Evolutionary conservation across 371 early-diverging fungal species (phyloP).

Genomic region (Syncephalastrum contaminatum): DNA sequence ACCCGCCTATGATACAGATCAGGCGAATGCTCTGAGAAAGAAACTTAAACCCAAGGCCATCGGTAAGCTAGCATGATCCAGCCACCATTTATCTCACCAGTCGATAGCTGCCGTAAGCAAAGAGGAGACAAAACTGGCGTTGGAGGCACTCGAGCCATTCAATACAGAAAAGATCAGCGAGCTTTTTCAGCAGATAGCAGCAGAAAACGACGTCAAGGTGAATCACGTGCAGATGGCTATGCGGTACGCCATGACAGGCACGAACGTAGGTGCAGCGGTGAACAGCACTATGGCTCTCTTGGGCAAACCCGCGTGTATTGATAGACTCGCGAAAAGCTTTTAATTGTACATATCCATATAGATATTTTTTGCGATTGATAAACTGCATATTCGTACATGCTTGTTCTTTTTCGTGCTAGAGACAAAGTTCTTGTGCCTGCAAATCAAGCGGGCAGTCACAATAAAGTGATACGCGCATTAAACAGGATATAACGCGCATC

Average conservation of each 20-base stretch:
- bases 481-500: too few relatives aligned
- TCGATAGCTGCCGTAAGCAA: constrained; percentile 20
- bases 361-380: too few relatives aligned
- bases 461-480: too few relatives aligned
- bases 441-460: too few relatives aligned
- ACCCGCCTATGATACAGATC: constrained; percentile 52
- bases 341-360: too few relatives aligned
- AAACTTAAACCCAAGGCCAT: constrained; percentile 48
- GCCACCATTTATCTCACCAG: too few relatives aligned
- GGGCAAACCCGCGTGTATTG: constrained; percentile 43
- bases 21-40: constrained; percentile 43
- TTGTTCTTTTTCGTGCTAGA: too few relatives aligned
- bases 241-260: constrained; percentile 64
- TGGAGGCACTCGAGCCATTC: constrained; percentile 27
- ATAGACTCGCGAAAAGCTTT: neutral
- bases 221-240: constrained; percentile 65
- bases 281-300: constrained; percentile 55
- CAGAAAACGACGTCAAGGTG: constrained; percentile 31
- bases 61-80: constrained; percentile 15
- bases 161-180: constrained; percentile 27
- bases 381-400: too few relatives aligned
- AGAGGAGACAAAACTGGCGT: constrained; percentile 12
- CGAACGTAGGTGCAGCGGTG: constrained; percentile 64
- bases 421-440: too few relatives aligned
- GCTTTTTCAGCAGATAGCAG: constrained; percentile 29